phyloP scores from a whole-genome alignment of 2,329 filamentous ascomycete genomes.

The Trichoderma sp. region DNA sequence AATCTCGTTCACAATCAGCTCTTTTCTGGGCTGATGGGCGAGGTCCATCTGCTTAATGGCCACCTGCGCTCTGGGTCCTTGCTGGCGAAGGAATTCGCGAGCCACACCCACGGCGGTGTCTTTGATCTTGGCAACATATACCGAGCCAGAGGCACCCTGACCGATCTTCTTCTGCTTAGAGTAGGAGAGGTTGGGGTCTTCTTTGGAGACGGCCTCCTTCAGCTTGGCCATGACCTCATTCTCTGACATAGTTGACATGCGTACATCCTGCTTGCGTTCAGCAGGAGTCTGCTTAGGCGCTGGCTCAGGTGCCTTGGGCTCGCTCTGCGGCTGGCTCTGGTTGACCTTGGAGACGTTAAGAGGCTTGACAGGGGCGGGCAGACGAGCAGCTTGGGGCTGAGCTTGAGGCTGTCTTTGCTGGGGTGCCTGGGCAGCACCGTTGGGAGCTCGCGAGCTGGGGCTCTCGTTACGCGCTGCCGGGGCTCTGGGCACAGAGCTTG shows the following conservation, averaged over 20 bases:
- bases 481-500: constrained; percentile 43
- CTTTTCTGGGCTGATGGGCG: constrained; percentile 93
- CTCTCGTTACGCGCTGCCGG: constrained; percentile 52
- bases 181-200: constrained; percentile 92
- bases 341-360: constrained; percentile 73
- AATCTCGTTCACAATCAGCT: constrained; percentile 98
- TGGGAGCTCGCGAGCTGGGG: constrained; percentile 56
- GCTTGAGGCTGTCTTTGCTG: constrained; percentile 50
- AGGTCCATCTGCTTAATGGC: constrained; percentile 99
- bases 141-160: constrained; percentile 94
- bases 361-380: constrained; percentile 71
- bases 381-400: constrained; percentile 44
- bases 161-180: constrained; percentile 99
- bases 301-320: constrained; percentile 85
- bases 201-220: constrained; percentile 91
- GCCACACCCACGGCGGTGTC: constrained; percentile 86
- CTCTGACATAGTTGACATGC: constrained; percentile 98
- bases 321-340: constrained; percentile 55
- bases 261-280: constrained; percentile 85
- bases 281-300: constrained; percentile 73
- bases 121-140: constrained; percentile 96
- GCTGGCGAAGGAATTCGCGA: constrained; percentile 72
- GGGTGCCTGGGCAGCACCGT: constrained; percentile 54
- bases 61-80: constrained; percentile 83
- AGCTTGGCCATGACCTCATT: constrained; percentile 96